These are phyloP conservation scores for Diaporthe vaccinii DNA, from an alignment of 2,329 filamentous ascomycete genomes.

Conservation along the genomic window DNA sequence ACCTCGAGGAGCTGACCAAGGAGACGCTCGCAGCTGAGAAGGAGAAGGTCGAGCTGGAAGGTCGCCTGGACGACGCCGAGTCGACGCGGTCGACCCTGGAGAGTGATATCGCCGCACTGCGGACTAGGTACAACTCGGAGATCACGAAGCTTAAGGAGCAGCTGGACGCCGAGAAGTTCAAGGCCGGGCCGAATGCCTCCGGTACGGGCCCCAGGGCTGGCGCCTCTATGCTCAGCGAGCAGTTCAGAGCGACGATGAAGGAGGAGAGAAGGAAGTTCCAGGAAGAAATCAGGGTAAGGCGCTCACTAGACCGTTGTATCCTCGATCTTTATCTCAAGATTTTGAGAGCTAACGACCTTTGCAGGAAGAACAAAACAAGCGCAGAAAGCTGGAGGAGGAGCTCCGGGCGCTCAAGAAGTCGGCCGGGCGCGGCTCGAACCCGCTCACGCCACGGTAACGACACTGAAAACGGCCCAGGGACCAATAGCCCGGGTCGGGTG, in stretches of 20 bases:
- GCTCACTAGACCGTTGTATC: neutral
- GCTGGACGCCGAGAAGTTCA: slow-evolving; percentile 64
- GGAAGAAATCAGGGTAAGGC: slow-evolving; percentile 64
- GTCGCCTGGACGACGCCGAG: slow-evolving; percentile 57
- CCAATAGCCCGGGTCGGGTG: neutral
- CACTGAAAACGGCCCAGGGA: slow-evolving; percentile 8
- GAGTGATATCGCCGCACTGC: slow-evolving; percentile 53
- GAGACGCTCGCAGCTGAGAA: slow-evolving; percentile 65
- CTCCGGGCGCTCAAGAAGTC: slow-evolving; percentile 58
- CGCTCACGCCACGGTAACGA: slow-evolving; percentile 55
- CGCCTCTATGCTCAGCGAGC: slow-evolving; percentile 67
- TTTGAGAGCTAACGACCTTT: slow-evolving; percentile 48
- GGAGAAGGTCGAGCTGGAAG: slow-evolving; percentile 62
- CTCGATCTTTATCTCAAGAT: neutral
- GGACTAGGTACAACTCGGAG: slow-evolving; percentile 58
- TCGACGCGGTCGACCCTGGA: slow-evolving; percentile 54
- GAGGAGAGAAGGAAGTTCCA: slow-evolving; percentile 70
- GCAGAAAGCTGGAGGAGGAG: slow-evolving; percentile 66
- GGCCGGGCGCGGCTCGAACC: slow-evolving; percentile 58
- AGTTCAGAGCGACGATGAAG: slow-evolving; percentile 68
- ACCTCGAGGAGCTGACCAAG: slow-evolving; percentile 66
- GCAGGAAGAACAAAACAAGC: slow-evolving; percentile 64
- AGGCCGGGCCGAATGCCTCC: slow-evolving; percentile 52
- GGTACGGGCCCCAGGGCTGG: slow-evolving; percentile 56
- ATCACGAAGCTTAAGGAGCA: slow-evolving; percentile 62